Evolutionary conservation across 2,329 filamentous ascomycete genomes (phyloP).

Genomic region (Pezizomycotina sp.): DNA sequence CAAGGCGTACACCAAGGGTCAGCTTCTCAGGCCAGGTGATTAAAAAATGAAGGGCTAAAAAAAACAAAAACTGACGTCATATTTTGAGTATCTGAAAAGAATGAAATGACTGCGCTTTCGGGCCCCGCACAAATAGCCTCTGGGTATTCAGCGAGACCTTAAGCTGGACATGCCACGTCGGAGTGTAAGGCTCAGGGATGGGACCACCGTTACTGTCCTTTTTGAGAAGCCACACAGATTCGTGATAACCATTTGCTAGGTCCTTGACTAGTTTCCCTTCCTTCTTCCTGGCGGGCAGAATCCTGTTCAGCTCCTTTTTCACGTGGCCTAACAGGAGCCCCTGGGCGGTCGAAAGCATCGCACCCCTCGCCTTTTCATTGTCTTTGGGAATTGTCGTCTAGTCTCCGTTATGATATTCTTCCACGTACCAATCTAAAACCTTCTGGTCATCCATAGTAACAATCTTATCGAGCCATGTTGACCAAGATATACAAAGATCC

Average conservation of each 20-base stretch:
- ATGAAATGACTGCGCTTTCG: slow-evolving; percentile 31
- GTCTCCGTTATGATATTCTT: slow-evolving; percentile 10
- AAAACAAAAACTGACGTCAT: slow-evolving; percentile 23
- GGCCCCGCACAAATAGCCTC: slow-evolving; percentile 28
- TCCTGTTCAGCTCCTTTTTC: slow-evolving; percentile 7
- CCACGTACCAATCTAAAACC: slow-evolving; percentile 34
- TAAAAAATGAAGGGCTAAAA: not conserved
- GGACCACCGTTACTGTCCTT: slow-evolving; percentile 26
- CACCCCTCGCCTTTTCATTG: slow-evolving; percentile 9
- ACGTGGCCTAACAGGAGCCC: slow-evolving; percentile 11
- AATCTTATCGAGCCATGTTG: slow-evolving; percentile 40
- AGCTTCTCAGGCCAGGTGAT: not conserved
- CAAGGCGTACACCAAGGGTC: not conserved
- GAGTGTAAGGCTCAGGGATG: slow-evolving; percentile 27
- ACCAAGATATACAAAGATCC: slow-evolving; percentile 41
- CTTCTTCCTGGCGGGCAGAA: slow-evolving; percentile 7
- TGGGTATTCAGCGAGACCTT: slow-evolving; percentile 28
- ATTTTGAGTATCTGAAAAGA: slow-evolving; percentile 29
- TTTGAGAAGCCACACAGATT: slow-evolving; percentile 27
- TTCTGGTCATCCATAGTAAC: slow-evolving; percentile 36
- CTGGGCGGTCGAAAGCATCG: slow-evolving; percentile 11
- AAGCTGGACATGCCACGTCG: slow-evolving; percentile 29
- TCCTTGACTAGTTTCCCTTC: slow-evolving; percentile 15
- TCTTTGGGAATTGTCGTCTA: slow-evolving; percentile 12
- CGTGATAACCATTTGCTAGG: slow-evolving; percentile 14